Evolutionary conservation across 495 filamentous ascomycete species (phyloP), one percentile per base, ranked within the genome.

Genomic region (Lindgomyces ingoldianus): DNA sequence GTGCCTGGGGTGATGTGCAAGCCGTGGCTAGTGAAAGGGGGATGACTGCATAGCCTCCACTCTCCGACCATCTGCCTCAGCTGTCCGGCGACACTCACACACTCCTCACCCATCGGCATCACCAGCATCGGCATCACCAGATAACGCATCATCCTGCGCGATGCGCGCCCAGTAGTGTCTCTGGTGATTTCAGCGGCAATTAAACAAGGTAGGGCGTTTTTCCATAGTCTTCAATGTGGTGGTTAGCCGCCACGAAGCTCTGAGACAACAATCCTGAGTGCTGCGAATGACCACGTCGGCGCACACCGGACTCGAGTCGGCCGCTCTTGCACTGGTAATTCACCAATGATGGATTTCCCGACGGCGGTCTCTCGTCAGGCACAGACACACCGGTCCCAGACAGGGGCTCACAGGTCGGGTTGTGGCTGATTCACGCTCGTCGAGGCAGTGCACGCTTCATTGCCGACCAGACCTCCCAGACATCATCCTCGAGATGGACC

Each of bases 361-460:
- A 14, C 27, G 25, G 30, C 0, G 18, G 16, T n/a, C 26, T 48
- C 8, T 47, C 10, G 9, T 45, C 53, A 57, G 62, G 54, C 62
- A 58, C 62, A 65, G 62, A 53, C 62, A 53, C 54, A 60, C 56
- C 62, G 62, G 62, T 64, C 62, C 1, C 27, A 16, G n/a, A 46
- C 19, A 57, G 48, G 56, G 56, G 52, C 39, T 22, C 56, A n/a
- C 53, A 45, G 48, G 55, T 25, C 48, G 26, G 41, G 36, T 29
- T 48, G 62, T 58, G 62, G 62, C 62, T 64, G 53, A 30, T 54
- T 41, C 25, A 33, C 27, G 2, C 46, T 21, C 60, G 27, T 41
- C 47, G 62, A 58, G 62, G 62, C 62, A 52, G 62, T 65, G 62
- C 62, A 51, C 36, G 46, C 53, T 64, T 53, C 55, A 59, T 36